Evolutionary conservation across 129 eudicot genomes (phyloP).

Genomic region (Chrysanthemum seticuspe): DNA sequence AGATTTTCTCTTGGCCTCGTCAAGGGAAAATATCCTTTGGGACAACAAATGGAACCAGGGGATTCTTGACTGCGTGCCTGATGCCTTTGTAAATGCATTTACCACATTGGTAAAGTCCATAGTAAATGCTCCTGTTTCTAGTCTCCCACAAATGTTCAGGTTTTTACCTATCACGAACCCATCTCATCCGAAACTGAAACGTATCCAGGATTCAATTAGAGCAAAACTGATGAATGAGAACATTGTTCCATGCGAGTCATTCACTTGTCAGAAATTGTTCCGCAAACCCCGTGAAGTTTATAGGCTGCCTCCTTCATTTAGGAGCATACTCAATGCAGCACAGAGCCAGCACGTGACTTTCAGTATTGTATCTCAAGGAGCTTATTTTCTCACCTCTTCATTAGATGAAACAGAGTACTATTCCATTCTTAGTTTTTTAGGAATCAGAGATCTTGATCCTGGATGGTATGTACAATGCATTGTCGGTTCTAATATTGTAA

Average conservation of each 20-base stretch:
- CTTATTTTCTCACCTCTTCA: constrained; percentile 32
- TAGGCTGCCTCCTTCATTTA: constrained; percentile 38
- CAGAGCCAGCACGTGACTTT: constrained; percentile 32
- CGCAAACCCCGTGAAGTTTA: constrained; percentile 49
- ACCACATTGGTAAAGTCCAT: constrained; percentile 36
- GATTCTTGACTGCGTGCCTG: constrained; percentile 47
- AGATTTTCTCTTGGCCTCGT: constrained; percentile 54
- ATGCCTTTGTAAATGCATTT: constrained; percentile 51
- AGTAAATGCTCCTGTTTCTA: constrained; percentile 32
- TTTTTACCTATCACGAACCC: constrained; percentile 40
- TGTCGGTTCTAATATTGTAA: constrained; percentile 40
- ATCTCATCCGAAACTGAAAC: constrained; percentile 31
- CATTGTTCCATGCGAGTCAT: constrained; percentile 53
- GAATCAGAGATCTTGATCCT: constrained; percentile 29
- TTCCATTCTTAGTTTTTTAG: constrained; percentile 34
- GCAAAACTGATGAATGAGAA: constrained; percentile 26
- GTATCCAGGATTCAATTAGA: constrained; percentile 38
- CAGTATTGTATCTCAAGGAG: constrained; percentile 42
- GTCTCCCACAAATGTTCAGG: constrained; percentile 35
- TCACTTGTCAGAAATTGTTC: constrained; percentile 38
- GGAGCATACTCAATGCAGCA: constrained; percentile 38
- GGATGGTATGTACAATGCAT: constrained; percentile 60
- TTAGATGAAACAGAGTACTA: constrained; percentile 38
- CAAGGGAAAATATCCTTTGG: constrained; percentile 54
- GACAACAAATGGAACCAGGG: constrained; percentile 61